These are phyloP conservation scores for Coemansia sp. DNA, from an alignment of 192 early-diverging fungal genomes.

Conservation along the genomic window DNA sequence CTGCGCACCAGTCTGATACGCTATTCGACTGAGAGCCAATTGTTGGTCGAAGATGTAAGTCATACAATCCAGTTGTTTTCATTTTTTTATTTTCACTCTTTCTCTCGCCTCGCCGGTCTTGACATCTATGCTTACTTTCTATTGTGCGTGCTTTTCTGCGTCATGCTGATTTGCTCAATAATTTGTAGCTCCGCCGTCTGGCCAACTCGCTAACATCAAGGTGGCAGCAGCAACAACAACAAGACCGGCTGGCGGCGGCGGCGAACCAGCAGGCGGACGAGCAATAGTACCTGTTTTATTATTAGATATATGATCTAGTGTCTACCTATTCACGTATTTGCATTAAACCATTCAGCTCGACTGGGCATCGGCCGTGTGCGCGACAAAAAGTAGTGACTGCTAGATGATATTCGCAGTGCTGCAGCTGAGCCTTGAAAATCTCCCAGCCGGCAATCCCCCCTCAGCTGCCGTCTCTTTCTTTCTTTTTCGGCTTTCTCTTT, in stretches of 20 bases:
- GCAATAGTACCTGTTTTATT: not conserved
- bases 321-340: no score
- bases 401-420: not conserved
- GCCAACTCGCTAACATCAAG: conserved; percentile 3
- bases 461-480: not conserved
- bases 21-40: conserved; percentile 13
- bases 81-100: not conserved
- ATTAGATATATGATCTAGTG: no score
- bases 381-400: not conserved
- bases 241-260: not conserved
- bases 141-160: not conserved
- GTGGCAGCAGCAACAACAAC: not conserved
- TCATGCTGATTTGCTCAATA: not conserved
- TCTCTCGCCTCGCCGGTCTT: not conserved
- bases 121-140: not conserved
- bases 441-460: not conserved
- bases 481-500: not conserved
- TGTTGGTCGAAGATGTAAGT: conserved; percentile 24
- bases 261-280: not conserved
- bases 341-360: no score
- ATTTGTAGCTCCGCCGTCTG: conserved; percentile 18
- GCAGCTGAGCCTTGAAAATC: not conserved
- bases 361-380: not conserved
- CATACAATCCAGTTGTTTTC: not conserved
- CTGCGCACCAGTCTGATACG: conserved; percentile 21